phyloP scores from a whole-genome alignment of 108 stramenopile genomes.

The Nannochloropsis salina region DNA sequence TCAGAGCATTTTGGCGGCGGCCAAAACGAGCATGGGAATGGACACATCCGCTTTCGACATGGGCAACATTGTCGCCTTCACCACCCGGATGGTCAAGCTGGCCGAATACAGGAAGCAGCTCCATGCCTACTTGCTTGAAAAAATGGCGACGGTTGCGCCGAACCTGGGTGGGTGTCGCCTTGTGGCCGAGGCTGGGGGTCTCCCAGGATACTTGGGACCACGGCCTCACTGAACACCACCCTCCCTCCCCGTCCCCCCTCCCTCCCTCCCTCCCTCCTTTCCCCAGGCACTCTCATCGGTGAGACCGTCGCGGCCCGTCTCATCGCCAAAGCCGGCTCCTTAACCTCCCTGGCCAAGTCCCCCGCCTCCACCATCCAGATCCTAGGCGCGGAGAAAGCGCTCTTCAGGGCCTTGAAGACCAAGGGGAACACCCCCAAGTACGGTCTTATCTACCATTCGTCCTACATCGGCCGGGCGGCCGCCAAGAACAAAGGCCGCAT shows the following conservation, averaged over 20 bases:
- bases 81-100: slow-evolving; percentile 91
- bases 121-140: slow-evolving; percentile 76
- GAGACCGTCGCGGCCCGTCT: slow-evolving; percentile 97
- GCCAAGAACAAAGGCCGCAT: slow-evolving; percentile 99
- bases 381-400: slow-evolving; percentile 99
- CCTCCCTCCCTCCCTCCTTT: background rate
- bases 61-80: slow-evolving; percentile 92
- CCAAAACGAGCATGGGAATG: slow-evolving; percentile 95
- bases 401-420: slow-evolving; percentile 98
- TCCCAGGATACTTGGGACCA: too few relatives aligned
- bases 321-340: slow-evolving; percentile 95
- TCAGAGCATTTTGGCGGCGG: slow-evolving; percentile 79
- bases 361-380: slow-evolving; percentile 99
- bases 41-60: slow-evolving; percentile 94
- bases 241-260: background rate
- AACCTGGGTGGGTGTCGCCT: slow-evolving; percentile 62
- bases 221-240: background rate
- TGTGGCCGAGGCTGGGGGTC: too few relatives aligned
- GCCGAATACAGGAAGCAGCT: slow-evolving; percentile 92
- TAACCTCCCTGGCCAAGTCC: slow-evolving; percentile 95
- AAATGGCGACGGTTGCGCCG: slow-evolving; percentile 95
- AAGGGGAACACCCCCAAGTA: slow-evolving; percentile 99
- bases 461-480: slow-evolving; percentile 96
- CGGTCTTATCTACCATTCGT: slow-evolving; percentile 96
- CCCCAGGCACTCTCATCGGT: slow-evolving; percentile 75